Percentiles rank a stretch among this genome's conserved stretches.
These are phyloP conservation scores for Podospora didyma DNA, from an alignment of 495 filamentous ascomycete genomes.

Conservation along the genomic window DNA sequence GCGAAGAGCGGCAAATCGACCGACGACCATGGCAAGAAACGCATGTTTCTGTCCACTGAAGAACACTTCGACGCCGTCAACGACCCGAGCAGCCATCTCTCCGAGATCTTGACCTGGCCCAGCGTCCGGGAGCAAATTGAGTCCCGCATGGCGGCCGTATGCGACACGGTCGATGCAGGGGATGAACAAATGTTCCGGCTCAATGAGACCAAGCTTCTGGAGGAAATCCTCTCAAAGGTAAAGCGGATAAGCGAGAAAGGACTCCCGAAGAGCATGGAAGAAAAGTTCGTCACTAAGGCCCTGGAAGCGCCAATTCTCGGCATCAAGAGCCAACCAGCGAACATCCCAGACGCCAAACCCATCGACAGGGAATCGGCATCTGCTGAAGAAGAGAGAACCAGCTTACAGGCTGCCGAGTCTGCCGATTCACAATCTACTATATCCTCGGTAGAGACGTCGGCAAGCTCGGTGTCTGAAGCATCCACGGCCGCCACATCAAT, in stretches of 20 bases:
- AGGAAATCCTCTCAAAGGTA: slow-evolving; percentile 67
- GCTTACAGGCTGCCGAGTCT: slow-evolving; percentile 23
- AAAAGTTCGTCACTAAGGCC: slow-evolving; percentile 72
- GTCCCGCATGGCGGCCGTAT: slow-evolving; percentile 55
- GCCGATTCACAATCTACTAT: slow-evolving; percentile 37
- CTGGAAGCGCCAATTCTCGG: slow-evolving; percentile 69
- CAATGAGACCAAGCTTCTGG: slow-evolving; percentile 63
- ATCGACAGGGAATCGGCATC: slow-evolving; percentile 12
- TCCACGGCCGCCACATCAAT: slow-evolving; percentile 43
- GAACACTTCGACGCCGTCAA: slow-evolving; percentile 71
- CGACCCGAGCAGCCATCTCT: slow-evolving; percentile 52
- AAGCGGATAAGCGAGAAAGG: slow-evolving; percentile 58
- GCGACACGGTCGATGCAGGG: slow-evolving; percentile 75
- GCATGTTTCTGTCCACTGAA: slow-evolving; percentile 71
- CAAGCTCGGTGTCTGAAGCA: slow-evolving; percentile 35
- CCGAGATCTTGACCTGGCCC: slow-evolving; percentile 50
- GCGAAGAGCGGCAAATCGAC: slow-evolving; percentile 14
- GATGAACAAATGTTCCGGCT: slow-evolving; percentile 80
- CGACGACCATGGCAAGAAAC: slow-evolving; percentile 40
- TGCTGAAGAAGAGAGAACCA: slow-evolving; percentile 24
- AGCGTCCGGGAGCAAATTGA: slow-evolving; percentile 32
- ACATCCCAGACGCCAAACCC: slow-evolving; percentile 28
- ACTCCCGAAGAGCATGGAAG: slow-evolving; percentile 78
- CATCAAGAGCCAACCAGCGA: slow-evolving; percentile 37
- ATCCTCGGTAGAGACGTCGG: slow-evolving; percentile 31